Conservation (phyloP, 2,329 filamentous ascomycete species). For the Coniochaeta sp. region DNA sequence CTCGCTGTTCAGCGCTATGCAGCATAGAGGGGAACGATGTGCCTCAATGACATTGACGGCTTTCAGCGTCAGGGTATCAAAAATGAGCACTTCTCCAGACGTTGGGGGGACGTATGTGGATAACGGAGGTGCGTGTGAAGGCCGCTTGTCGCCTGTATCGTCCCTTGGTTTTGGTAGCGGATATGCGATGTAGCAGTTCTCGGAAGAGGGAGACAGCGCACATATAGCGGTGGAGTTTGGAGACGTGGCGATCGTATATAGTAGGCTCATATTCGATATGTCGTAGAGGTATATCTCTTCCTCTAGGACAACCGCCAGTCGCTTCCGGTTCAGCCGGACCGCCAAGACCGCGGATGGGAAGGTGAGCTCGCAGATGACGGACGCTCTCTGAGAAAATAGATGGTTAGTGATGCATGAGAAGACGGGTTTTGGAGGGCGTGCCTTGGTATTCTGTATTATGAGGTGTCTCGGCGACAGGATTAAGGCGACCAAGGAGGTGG, state of each 20-base stretch:
- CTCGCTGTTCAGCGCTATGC: slow-evolving; percentile 85
- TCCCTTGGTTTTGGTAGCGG: slow-evolving; percentile 71
- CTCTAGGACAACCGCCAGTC: slow-evolving; percentile 87
- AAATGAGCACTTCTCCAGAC: slow-evolving; percentile 86
- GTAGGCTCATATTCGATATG: slow-evolving; percentile 94
- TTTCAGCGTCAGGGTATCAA: slow-evolving; percentile 82
- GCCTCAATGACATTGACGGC: slow-evolving; percentile 94
- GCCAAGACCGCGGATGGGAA: slow-evolving; percentile 95
- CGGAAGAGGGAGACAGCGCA: slow-evolving; percentile 86
- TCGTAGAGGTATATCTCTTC: slow-evolving; percentile 98
- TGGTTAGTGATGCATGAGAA: neutral
- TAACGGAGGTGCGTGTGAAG: slow-evolving; percentile 77
- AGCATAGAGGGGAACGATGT: slow-evolving; percentile 84
- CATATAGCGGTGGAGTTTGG: slow-evolving; percentile 90
- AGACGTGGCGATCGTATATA: slow-evolving; percentile 88
- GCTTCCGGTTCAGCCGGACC: slow-evolving; percentile 88
- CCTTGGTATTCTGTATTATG: slow-evolving; percentile 97
- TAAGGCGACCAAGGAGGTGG: slow-evolving; percentile 89
- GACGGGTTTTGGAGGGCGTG: slow-evolving; percentile 27
- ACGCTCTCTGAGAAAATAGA: slow-evolving; percentile 40
- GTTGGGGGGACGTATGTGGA: slow-evolving; percentile 76
- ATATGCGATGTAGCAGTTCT: slow-evolving; percentile 93
- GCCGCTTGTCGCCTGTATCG: slow-evolving; percentile 49
- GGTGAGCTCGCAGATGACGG: slow-evolving; percentile 96
- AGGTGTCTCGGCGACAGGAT: slow-evolving; percentile 87